Evolutionary conservation across 2,329 filamentous ascomycete genomes (phyloP).

Genomic region (Atkinsonella texensis): DNA sequence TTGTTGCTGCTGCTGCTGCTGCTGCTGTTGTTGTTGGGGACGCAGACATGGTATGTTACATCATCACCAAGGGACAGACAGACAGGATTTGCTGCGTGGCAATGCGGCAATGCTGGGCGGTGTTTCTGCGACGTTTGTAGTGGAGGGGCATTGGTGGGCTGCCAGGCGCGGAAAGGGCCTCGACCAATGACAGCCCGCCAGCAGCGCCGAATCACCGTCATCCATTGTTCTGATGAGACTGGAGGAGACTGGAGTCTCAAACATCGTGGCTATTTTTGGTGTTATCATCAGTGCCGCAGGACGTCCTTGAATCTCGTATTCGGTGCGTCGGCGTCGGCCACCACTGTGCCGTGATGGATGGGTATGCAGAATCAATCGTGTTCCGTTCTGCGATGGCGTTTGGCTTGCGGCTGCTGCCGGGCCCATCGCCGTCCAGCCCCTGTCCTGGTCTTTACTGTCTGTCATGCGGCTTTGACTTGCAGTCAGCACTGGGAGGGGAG

Average conservation of each 20-base stretch:
- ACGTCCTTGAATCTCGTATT: neutral
- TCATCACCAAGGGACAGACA: no score
- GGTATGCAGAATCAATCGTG: neutral
- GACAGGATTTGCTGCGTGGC: no score
- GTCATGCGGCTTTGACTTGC: neutral
- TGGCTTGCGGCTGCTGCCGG: conserved; percentile 6
- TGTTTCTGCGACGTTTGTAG: no score
- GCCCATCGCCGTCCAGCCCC: neutral
- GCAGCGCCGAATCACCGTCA: neutral
- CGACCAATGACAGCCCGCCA: neutral
- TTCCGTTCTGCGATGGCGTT: neutral
- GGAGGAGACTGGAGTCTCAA: no score
- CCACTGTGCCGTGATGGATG: neutral
- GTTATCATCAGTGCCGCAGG: no score
- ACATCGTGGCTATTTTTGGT: neutral
- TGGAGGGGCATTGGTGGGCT: neutral
- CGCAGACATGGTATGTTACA: no score
- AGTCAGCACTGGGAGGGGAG: neutral
- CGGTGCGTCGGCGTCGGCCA: conserved; percentile 5
- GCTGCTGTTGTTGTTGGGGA: no score
- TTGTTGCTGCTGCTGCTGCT: no score
- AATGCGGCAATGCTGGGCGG: no score
- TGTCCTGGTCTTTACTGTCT: neutral
- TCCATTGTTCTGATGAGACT: neutral
- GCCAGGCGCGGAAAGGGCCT: no score